Evolutionary conservation across 1,284 basidiomycete species (phyloP), one percentile per base, ranked within the genome.

Genomic region (Leccinum griseonigrum): DNA sequence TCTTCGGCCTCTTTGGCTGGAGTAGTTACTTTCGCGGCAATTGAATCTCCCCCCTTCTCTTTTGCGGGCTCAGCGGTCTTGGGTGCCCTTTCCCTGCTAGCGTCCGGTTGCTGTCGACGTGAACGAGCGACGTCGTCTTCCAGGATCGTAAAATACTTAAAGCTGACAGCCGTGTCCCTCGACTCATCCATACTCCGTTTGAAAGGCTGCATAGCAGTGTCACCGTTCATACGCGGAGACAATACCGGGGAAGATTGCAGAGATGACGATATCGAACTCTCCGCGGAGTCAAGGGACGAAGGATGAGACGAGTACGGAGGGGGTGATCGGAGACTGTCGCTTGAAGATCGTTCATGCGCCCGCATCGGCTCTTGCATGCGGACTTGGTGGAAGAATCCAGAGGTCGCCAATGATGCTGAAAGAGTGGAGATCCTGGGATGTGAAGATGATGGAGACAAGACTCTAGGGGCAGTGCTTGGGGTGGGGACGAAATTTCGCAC

Each of bases 81-180:
- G 59, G 46, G 14, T 54, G 38, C 60, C n/a, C 58, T 59, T 52
- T 70, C 65, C 18, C 54, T 63, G 62, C 59, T 57, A 43, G 53
- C 18, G 28, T 57, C 56, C 38, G 67, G 65, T 18, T n/a, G 70
- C n/a, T 67, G 66, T 28, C 70, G 62, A 60, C 71, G 65, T 60
- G 61, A 61, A 34, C 73, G 73, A 36, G 71, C 58, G 73, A 83
- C 84, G 64, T 91, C 85, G 46, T 83, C 83, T 67, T 88, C 87
- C 48, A 87, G 68, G 67, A 83, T 81, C 50, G 81, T 70, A 65
- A 88, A 85, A 71, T 84, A 90, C 66, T 79, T 81, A 75, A 83
- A 88, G 68, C 88, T 91, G 22, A 82, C 81, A n/a, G 85, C 83
- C 0, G 84, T 85, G 67, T 92, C 87, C 63, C 84, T 79, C 7